phyloP scores from a whole-genome alignment of 352 stramenopile genomes.

The Pythium brachiatum region DNA sequence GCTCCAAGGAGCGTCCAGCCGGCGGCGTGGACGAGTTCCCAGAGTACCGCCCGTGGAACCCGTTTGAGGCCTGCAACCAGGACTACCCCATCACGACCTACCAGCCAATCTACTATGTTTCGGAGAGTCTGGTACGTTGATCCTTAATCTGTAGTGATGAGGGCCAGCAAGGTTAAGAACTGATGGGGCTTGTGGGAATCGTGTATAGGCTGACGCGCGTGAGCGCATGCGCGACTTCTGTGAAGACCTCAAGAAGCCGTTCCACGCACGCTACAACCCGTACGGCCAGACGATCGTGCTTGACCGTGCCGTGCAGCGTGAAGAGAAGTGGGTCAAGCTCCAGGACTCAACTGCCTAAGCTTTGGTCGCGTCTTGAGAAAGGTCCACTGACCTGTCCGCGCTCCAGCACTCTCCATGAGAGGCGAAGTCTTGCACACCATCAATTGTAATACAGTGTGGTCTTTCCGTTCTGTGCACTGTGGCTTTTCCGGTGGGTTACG shows the following conservation, averaged over 20 bases:
- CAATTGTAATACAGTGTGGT: slow-evolving; percentile 5
- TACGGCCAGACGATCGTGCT: slow-evolving; percentile 88
- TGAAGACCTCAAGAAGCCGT: slow-evolving; percentile 93
- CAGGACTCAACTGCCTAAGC: slow-evolving; percentile 21
- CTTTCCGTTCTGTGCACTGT: neutral
- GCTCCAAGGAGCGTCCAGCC: slow-evolving; percentile 55
- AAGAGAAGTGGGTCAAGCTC: slow-evolving; percentile 53
- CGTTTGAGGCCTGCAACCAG: slow-evolving; percentile 89
- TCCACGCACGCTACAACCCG: slow-evolving; percentile 94
- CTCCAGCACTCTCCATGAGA: neutral
- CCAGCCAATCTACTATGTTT: slow-evolving; percentile 96
- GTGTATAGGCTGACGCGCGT: slow-evolving; percentile 85
- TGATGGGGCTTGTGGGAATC: neutral
- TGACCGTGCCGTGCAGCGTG: slow-evolving; percentile 65
- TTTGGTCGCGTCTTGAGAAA: neutral
- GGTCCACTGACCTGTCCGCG: neutral
- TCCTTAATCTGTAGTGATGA: neutral
- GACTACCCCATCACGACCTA: slow-evolving; percentile 98
- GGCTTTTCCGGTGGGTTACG: neutral
- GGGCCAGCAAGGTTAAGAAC: neutral
- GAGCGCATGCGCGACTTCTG: slow-evolving; percentile 94
- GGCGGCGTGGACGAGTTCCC: slow-evolving; percentile 64
- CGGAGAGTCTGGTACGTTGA: slow-evolving; percentile 86
- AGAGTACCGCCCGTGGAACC: slow-evolving; percentile 93
- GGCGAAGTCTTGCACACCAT: neutral